Conservation (phyloP, 176 grass and related monocot genomes). For the Phyllostachys edulis region DNA sequence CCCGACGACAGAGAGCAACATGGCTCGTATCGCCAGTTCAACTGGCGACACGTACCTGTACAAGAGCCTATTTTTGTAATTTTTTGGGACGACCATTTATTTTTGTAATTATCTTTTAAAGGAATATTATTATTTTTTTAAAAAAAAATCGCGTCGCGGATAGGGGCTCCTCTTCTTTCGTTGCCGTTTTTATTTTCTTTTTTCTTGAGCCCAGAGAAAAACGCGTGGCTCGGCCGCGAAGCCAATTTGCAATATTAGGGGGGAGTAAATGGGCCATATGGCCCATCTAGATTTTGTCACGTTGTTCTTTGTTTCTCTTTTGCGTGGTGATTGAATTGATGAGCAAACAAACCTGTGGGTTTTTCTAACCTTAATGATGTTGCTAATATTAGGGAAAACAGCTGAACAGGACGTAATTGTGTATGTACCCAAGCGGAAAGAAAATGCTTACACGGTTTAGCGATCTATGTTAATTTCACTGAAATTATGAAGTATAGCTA, state of each 20-base stretch:
- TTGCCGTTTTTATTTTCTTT: neutral
- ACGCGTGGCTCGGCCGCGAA: neutral
- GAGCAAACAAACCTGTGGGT: too few species aligned
- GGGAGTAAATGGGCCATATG: neutral
- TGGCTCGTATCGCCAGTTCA: too few species aligned
- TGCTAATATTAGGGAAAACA: neutral
- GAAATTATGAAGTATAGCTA: too few species aligned
- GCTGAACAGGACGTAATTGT: too few species aligned
- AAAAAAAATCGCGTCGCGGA: too few species aligned
- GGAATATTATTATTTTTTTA: too few species aligned
- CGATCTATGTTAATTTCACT: neutral
- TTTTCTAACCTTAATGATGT: neutral
- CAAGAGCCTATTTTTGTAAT: too few species aligned
- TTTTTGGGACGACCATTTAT: too few species aligned
- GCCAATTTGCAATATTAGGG: conserved; percentile 8
- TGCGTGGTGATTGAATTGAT: neutral
- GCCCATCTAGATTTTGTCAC: conserved; percentile 10
- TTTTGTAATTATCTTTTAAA: too few species aligned
- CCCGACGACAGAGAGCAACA: too few species aligned
- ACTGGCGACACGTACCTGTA: too few species aligned
- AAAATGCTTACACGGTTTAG: neutral
- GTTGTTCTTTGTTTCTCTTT: neutral
- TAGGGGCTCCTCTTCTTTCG: neutral
- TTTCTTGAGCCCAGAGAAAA: conserved; percentile 37
- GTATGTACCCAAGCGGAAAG: neutral